Conservation (phyloP, 2,329 filamentous ascomycete genomes). For the Stagonosporopsis chrysanthemi region DNA sequence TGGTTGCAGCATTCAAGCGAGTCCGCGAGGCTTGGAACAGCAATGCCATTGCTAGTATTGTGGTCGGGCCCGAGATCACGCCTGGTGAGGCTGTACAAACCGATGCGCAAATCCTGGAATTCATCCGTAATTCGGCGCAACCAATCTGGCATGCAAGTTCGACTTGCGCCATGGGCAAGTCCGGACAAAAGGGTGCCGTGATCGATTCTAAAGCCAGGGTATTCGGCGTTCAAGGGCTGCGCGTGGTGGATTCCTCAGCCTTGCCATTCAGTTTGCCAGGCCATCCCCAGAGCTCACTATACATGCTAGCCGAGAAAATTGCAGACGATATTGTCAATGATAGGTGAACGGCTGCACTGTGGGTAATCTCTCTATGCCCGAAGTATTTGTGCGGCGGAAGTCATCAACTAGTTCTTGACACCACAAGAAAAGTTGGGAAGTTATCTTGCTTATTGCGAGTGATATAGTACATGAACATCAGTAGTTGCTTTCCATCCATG, state of each 20-base stretch:
- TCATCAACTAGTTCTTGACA: too few species aligned
- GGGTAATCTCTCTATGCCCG: too few species aligned
- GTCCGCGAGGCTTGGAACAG: constrained; percentile 37
- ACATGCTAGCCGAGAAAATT: constrained; percentile 25
- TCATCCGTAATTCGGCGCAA: constrained; percentile 18
- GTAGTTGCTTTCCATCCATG: too few species aligned
- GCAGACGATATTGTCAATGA: constrained; percentile 9
- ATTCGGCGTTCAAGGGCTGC: constrained; percentile 43
- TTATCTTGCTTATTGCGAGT: too few species aligned
- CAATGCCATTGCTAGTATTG: constrained; percentile 26
- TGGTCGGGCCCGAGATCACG: constrained; percentile 33
- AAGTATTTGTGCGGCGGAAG: too few species aligned
- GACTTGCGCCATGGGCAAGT: constrained; percentile 38
- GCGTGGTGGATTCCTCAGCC: constrained; percentile 45
- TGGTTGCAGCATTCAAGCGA: constrained; percentile 43
- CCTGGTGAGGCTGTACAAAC: constrained; percentile 34
- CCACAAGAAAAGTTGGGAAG: too few species aligned
- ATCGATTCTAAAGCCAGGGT: constrained; percentile 46
- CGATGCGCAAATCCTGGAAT: constrained; percentile 48
- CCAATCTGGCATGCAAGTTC: constrained; percentile 32
- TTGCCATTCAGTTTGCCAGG: constrained; percentile 48
- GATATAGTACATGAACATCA: too few species aligned
- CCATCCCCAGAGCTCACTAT: constrained; percentile 34
- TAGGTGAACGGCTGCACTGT: too few species aligned
- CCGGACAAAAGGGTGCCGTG: constrained; percentile 39